phyloP scores from a whole-genome alignment of 495 filamentous ascomycete genomes.

The Penicillium ucsense region DNA sequence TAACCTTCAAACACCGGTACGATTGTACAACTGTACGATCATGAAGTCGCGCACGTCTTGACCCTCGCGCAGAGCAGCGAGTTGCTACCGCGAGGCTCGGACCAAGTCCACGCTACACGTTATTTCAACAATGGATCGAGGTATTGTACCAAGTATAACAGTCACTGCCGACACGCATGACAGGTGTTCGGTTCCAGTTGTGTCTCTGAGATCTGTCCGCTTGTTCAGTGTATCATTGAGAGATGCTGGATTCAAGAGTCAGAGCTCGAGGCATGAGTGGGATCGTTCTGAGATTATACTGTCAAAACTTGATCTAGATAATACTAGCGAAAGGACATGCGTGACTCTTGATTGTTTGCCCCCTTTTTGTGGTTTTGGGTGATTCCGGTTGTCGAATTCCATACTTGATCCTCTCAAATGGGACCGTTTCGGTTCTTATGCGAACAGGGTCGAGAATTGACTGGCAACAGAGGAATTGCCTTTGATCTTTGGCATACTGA shows the following conservation, averaged over 20 bases:
- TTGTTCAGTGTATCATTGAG: not conserved
- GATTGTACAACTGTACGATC: conserved; percentile 9
- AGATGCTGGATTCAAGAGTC: too few species aligned
- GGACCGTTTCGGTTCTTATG: too few species aligned
- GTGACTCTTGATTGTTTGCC: conserved; percentile 46
- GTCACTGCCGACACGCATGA: conserved; percentile 45
- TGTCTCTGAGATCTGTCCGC: not conserved
- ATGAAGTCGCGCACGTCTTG: conserved; percentile 27
- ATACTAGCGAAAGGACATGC: conserved; percentile 78
- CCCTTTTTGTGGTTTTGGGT: conserved; percentile 10
- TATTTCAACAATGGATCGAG: conserved; percentile 37
- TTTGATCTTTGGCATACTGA: conserved; percentile 11
- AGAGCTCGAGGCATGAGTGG: conserved; percentile 1
- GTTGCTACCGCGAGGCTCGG: conserved; percentile 5
- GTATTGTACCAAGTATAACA: conserved; percentile 47
- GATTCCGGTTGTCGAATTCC: conserved; percentile 6
- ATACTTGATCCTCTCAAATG: conserved; percentile 1
- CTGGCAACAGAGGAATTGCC: not conserved
- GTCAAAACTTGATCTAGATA: conserved; percentile 76
- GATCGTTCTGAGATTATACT: conserved; percentile 58
- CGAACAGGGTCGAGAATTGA: conserved; percentile 10
- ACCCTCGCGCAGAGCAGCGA: not conserved
- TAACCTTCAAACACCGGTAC: conserved; percentile 20
- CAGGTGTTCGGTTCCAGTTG: conserved; percentile 42
- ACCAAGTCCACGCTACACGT: conserved; percentile 16